These are phyloP conservation scores for Boletus semigastroideus DNA, from an alignment of 1,284 basidiomycete species.

Conservation along the genomic window DNA sequence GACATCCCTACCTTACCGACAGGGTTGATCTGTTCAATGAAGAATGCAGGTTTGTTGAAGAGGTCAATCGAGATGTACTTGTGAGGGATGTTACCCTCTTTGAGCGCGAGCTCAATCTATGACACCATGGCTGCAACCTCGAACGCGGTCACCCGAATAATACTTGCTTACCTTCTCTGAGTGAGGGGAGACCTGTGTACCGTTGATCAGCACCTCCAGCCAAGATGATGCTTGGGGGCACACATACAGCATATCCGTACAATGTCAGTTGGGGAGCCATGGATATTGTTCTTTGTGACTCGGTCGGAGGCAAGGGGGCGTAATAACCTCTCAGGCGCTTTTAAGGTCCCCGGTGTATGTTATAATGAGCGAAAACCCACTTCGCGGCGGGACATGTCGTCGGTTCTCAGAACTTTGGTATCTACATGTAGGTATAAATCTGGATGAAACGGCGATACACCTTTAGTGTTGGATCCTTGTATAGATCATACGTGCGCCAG, in stretches of 20 bases:
- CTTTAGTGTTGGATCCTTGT: no score
- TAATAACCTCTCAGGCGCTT: no score
- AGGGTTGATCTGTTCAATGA: slow-evolving; percentile 55
- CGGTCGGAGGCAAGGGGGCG: no score
- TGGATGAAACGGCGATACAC: no score
- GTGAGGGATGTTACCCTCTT: slow-evolving; percentile 49
- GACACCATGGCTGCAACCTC: not conserved
- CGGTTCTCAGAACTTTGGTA: no score
- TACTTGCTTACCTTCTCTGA: slow-evolving; percentile 6
- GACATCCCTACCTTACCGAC: slow-evolving; percentile 49
- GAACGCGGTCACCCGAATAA: not conserved
- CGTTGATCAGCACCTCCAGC: not conserved
- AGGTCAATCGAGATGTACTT: slow-evolving; percentile 54
- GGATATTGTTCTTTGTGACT: not conserved
- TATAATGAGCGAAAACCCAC: no score
- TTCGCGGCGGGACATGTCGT: no score
- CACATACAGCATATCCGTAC: slow-evolving; percentile 3
- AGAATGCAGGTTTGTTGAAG: slow-evolving; percentile 61
- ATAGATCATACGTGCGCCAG: no score
- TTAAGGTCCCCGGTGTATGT: no score
- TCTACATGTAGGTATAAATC: no score
- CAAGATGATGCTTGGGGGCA: not conserved
- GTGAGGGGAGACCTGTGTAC: slow-evolving; percentile 5
- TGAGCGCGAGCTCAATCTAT: slow-evolving; percentile 56
- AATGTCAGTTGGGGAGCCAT: slow-evolving; percentile 14